A percentile compares a stretch with the other conserved stretches of the same genome.
These are phyloP conservation scores for Spinacia oleracea DNA, from an alignment of 179 eudicot species.

Conservation along the genomic window DNA sequence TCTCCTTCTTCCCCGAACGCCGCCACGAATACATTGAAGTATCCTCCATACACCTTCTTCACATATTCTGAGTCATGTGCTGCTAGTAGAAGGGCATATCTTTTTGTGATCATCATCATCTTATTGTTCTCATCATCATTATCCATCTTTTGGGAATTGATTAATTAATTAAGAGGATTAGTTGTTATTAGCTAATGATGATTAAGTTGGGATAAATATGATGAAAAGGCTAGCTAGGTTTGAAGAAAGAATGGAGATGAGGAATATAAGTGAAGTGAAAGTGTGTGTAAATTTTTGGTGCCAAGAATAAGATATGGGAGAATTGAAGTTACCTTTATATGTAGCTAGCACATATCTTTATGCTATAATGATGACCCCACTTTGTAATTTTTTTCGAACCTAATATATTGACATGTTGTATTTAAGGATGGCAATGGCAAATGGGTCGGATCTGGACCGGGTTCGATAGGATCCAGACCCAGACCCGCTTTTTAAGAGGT, in stretches of 20 bases:
- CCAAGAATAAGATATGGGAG: neutral
- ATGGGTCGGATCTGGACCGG: too few species aligned
- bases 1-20: conserved; percentile 38
- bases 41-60: conserved; percentile 33
- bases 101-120: conserved; percentile 8
- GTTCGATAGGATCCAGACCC: too few species aligned
- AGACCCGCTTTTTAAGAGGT: too few species aligned
- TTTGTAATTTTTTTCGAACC: neutral
- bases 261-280: neutral
- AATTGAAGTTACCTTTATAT: neutral
- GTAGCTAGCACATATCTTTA: neutral
- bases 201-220: neutral
- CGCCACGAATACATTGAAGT: conserved; percentile 36
- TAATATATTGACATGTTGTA: too few species aligned
- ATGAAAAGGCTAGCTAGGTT: neutral
- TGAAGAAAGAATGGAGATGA: neutral
- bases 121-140: neutral
- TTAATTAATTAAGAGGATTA: neutral
- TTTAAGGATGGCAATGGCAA: too few species aligned
- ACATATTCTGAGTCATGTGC: conserved; percentile 52
- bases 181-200: neutral
- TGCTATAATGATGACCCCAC: neutral
- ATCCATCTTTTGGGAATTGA: neutral
- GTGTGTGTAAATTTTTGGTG: neutral
- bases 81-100: conserved; percentile 48